Conservation (phyloP, 768 basidiomycete species). For the Naganishia kalamii region DNA sequence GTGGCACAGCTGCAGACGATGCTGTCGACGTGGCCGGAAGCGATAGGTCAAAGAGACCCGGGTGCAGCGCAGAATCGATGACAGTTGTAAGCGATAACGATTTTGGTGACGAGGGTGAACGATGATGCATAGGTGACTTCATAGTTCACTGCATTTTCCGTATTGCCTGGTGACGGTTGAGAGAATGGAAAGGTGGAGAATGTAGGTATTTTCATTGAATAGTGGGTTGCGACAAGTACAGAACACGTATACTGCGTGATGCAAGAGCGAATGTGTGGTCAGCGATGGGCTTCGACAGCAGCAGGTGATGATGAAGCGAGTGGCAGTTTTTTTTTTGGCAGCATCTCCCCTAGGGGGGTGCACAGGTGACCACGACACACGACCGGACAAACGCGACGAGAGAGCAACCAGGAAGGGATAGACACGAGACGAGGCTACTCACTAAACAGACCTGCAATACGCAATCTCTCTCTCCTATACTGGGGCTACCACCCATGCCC, state of each 20-base stretch:
- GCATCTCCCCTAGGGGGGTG: background rate
- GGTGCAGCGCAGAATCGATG: background rate
- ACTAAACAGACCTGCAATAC: too few species aligned
- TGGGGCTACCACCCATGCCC: too few species aligned
- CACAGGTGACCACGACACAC: too few species aligned
- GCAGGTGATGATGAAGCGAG: background rate
- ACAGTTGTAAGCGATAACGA: background rate
- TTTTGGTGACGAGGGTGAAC: background rate
- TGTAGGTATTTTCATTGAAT: too few species aligned
- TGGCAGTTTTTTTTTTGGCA: background rate
- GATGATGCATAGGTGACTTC: background rate
- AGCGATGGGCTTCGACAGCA: background rate
- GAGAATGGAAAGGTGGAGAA: too few species aligned
- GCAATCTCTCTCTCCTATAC: too few species aligned
- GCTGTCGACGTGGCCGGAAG: background rate
- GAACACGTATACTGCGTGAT: background rate
- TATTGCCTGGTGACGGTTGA: too few species aligned
- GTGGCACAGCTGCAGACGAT: background rate
- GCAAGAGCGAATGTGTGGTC: too few species aligned
- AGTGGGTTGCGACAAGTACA: too few species aligned
- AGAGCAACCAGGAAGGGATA: too few species aligned
- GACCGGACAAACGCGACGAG: too few species aligned
- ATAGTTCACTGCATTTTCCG: background rate
- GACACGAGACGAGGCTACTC: too few species aligned
- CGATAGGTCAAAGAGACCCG: background rate